Base-by-base conservation (phyloP, 2,329 filamentous ascomycete species). In the Pyrenochaeta sp. region DNA sequence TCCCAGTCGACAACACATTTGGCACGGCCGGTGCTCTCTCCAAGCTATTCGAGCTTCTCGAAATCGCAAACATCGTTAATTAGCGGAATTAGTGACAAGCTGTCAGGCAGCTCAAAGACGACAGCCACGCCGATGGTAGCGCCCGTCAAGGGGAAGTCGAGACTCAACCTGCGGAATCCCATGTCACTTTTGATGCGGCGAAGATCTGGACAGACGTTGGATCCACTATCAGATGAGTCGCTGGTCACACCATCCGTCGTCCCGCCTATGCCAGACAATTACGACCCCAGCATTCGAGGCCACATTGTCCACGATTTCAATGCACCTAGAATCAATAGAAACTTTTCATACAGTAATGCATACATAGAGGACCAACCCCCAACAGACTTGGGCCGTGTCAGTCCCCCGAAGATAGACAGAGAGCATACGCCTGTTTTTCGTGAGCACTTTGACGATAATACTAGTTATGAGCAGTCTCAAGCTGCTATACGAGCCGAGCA, bases 251-350 rank as follows among this genome's bases (percentile, higher is more conserved):
- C 82, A 12, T 63, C 72, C 7, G 72, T 75, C 43, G 77, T 84
- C 19, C 74, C 75, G 2, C 81, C 83, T 2, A 80, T 86, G 52
- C 85, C 85, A 2, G 86, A 86, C 56, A 84, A 88, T 65, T 88
- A 87, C 67, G 86, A 88, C 65, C 86, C 86, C 12, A 81, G 86
- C 52, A 89, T 89, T 57, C 82, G 85, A 51, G 87, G 87, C 19
- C 87, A 84, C 48, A 83, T 86, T 24, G 81, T 89, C 1, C 87
- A 90, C 75, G 87, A 90, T 66, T 90, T 89, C 71, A 88, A 86
- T 48, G 85, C 84, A 3, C 87, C 87, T 5, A 79, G 86, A 50
- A 77, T 81, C 42, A 81, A 82, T 52, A 74, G 80, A 49, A 79
- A 74, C 43, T 72, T 72, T 25, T 78, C 76, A 6, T 71, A 77